phyloP scores from a whole-genome alignment of 2,329 filamentous ascomycete species.

The Colletotrichum musicola region DNA sequence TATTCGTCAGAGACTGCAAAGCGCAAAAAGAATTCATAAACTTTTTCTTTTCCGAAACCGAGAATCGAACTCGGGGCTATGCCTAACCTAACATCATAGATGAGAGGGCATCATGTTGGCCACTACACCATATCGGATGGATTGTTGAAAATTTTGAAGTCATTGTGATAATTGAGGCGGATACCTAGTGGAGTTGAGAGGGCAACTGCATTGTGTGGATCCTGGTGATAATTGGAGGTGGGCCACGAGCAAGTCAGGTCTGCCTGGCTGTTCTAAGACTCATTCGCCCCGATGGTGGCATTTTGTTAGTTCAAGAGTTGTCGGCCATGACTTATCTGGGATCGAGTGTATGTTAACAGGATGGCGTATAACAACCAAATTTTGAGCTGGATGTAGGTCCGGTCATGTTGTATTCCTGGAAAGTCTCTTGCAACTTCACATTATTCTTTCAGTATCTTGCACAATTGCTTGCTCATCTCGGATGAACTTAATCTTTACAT shows the following conservation, averaged over 20 bases:
- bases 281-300: no score
- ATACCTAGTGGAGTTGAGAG: background rate
- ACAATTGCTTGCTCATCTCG: no score
- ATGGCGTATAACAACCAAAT: no score
- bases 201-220: background rate
- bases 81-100: constrained; percentile 19
- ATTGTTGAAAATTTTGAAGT: background rate
- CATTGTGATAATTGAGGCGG: background rate
- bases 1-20: background rate
- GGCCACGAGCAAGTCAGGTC: background rate
- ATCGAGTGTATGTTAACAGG: no score
- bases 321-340: no score
- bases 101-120: constrained; percentile 37
- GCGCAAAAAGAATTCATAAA: background rate
- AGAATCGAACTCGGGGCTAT: constrained; percentile 39
- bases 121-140: constrained; percentile 37
- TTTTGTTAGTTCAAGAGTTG: no score
- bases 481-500: no score
- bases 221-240: background rate
- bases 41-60: constrained; percentile 17
- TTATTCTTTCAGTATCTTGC: no score
- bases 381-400: no score
- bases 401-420: no score
- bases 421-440: no score
- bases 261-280: background rate